Percentiles rank a stretch among this genome's conserved stretches.
These are phyloP conservation scores for Eutrema salsugineum DNA, from an alignment of 441 rosid species.

Conservation along the genomic window DNA sequence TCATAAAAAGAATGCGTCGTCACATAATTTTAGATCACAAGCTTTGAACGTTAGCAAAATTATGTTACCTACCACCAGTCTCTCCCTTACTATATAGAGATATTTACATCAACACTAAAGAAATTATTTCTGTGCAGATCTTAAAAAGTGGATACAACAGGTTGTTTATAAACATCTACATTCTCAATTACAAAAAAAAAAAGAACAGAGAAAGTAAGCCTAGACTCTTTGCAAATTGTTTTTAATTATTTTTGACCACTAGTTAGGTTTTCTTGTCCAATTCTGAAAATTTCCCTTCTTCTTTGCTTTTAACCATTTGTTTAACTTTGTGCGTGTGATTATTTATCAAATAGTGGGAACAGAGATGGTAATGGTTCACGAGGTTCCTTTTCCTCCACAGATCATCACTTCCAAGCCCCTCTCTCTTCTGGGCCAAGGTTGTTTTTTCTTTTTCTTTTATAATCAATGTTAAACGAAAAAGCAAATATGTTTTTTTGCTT, in stretches of 20 bases:
- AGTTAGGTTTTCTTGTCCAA: neutral
- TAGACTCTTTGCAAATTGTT: neutral
- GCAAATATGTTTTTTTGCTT: no score
- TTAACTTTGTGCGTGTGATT: neutral
- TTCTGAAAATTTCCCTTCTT: neutral
- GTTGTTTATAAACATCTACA: neutral
- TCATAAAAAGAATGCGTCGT: conserved; percentile 6
- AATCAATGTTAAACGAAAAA: neutral
- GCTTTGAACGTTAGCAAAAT: conserved; percentile 34
- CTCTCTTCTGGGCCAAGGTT: conserved; percentile 72
- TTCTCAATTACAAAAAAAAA: neutral
- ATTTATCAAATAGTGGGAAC: conserved; percentile 48
- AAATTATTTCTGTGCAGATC: neutral
- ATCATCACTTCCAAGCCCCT: conserved; percentile 58
- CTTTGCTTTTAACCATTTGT: neutral
- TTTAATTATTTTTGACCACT: neutral
- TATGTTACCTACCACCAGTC: conserved; percentile 31
- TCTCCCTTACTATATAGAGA: conserved; percentile 1
- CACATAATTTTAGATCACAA: conserved; percentile 30
- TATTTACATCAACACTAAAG: neutral
- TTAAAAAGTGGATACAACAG: neutral
- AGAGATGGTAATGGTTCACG: conserved; percentile 70
- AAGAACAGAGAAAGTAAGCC: neutral
- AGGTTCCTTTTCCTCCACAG: conserved; percentile 63
- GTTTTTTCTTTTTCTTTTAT: neutral